Evolutionary conservation across 148 eudicot genomes (phyloP), one percentile per base, ranked within the genome.

Genomic region (Polygonum aviculare): DNA sequence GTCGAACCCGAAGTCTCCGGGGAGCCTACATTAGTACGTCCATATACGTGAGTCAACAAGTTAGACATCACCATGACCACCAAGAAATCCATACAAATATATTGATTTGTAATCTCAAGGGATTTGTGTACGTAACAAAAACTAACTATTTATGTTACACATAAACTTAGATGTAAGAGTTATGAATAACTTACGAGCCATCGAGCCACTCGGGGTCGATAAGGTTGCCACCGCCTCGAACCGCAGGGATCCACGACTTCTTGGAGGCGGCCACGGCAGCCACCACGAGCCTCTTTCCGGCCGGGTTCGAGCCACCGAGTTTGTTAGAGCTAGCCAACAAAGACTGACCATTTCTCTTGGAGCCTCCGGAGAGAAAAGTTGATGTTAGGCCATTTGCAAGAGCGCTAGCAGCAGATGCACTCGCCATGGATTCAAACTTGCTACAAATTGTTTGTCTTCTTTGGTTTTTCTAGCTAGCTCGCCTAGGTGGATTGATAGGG

Each of bases 141-240:
- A 67, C 16, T 35, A 14, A 69, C 45, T 35, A 38, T 70, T 12
- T 12, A 38, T 70, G 26, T n/a, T n/a, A 70, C 12, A 70, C 36
- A 10, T 1, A 69, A 4, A 14, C 9, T 44, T 5, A 44, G 47
- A 44, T 44, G 47, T 44, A 44, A 44, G 10, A 44, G 1, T 44
- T 10, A 7, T 52, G 7, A 15, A 16, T 39, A 10, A 72, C 98
- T 86, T 90, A 94, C 98, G 97, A 94, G 84, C 98, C 98, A 85
- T 94, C 98, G n/a, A 94, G 98, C 98, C 98, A 94, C 79, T 94
- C 98, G 1, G 98, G 98, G 82, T 94, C 97, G 35, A 94, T 6
- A 35, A 94, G 51, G 88, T 85, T 90, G 79, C 97, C 96, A 50
- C 98, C 97, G 10, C 83, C 90, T 80, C 19, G 89, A 80, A 92